phyloP scores from a whole-genome alignment of 352 stramenopile species.

The Phytopythium vexans region DNA sequence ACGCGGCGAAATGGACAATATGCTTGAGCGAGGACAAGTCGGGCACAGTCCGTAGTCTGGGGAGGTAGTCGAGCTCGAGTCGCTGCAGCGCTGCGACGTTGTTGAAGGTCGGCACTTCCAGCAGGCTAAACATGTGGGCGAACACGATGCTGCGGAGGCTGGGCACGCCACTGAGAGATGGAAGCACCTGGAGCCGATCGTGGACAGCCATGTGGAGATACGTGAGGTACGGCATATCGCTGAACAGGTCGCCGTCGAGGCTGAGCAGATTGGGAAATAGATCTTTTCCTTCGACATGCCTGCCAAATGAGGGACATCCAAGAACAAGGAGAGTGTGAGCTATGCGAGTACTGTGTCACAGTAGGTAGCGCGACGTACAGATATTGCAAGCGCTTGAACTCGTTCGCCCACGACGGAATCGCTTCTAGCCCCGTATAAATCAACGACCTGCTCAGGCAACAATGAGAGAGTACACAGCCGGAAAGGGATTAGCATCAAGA shows the following conservation, averaged over 20 bases:
- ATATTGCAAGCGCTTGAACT: slow-evolving; percentile 29
- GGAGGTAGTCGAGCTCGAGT: slow-evolving; percentile 18
- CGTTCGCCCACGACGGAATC: slow-evolving; percentile 21
- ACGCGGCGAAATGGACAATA: slow-evolving; percentile 17
- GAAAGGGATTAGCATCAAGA: background rate
- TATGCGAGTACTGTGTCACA: background rate
- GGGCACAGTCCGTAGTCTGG: slow-evolving; percentile 14
- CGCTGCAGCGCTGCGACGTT: slow-evolving; percentile 11
- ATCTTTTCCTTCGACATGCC: slow-evolving; percentile 19
- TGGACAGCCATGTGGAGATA: slow-evolving; percentile 33
- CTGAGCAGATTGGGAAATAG: slow-evolving; percentile 10
- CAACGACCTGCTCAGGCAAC: slow-evolving; percentile 16
- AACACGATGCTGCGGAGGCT: slow-evolving; percentile 32
- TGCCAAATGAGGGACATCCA: slow-evolving; percentile 2
- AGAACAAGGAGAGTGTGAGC: background rate
- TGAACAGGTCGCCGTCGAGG: slow-evolving; percentile 26
- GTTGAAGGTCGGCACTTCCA: slow-evolving; percentile 18
- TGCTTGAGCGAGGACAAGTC: slow-evolving; percentile 12
- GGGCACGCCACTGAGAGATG: slow-evolving; percentile 20
- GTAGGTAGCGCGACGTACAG: slow-evolving; percentile 18
- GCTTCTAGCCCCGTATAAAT: slow-evolving; percentile 21
- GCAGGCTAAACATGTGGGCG: slow-evolving; percentile 12
- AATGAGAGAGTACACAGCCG: too few relatives aligned
- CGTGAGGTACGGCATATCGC: slow-evolving; percentile 23
- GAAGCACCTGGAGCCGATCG: slow-evolving; percentile 9